Conservation (phyloP, 345 rosid species). For the Toxicodendron radicans region DNA sequence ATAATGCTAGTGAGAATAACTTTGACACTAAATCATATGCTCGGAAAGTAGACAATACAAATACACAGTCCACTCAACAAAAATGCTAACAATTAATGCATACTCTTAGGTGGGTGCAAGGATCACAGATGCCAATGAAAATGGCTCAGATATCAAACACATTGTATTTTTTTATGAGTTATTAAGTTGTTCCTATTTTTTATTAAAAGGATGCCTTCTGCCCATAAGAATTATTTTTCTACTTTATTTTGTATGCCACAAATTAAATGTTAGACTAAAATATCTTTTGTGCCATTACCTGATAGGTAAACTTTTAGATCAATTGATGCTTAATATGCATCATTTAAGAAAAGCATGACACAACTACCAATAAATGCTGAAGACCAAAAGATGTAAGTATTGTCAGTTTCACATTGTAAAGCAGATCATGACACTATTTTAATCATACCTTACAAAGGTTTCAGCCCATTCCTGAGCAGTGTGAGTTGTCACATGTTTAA, state of each 20-base stretch:
- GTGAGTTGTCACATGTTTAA: constrained; percentile 71
- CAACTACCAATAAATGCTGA: not conserved
- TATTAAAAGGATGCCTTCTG: not conserved
- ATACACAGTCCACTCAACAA: not conserved
- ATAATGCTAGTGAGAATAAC: not conserved
- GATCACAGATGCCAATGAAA: not conserved
- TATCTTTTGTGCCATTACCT: too few relatives aligned
- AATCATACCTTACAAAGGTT: constrained; percentile 83
- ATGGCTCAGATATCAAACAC: not conserved
- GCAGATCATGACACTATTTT: not conserved
- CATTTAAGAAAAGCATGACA: not conserved
- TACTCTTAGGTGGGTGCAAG: not conserved
- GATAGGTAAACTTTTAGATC: too few relatives aligned
- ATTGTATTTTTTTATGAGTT: not conserved
- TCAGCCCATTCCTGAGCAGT: constrained; percentile 99
- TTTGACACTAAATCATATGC: not conserved
- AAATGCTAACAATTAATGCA: not conserved
- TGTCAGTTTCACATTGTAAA: not conserved
- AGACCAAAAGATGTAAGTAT: not conserved
- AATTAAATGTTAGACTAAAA: not conserved
- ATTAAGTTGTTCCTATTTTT: not conserved
- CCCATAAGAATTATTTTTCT: not conserved
- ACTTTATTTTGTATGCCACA: not conserved
- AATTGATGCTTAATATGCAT: not conserved
- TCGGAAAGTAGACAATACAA: not conserved